Evolutionary conservation across 495 filamentous ascomycete species (phyloP), one percentile per base, ranked within the genome.

Genomic region (Tuber brumale): DNA sequence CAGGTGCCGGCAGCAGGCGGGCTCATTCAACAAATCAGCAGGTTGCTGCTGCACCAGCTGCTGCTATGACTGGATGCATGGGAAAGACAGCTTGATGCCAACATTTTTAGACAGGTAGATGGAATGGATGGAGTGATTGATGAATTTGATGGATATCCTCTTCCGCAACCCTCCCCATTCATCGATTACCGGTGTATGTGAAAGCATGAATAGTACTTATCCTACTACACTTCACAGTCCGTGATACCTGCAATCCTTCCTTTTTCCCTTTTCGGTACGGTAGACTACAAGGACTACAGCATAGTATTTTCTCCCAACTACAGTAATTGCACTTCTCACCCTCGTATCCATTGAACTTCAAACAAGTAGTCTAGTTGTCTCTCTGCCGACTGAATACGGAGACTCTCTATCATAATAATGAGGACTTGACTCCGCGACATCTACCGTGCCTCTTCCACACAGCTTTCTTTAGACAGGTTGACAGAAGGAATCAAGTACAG

Each of bases 291-390:
- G 57, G n/a, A 66, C 57, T 35, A 35, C 31, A 27, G 16, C 57
- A 66, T 66, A 66, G 27, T 66, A 66, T 66, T 66, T 66, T 27
- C 35, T 35, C 57, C 57, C 57, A 35, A 18, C 57, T 66, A 27
- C 10, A n/a, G 51, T 61, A 66, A 66, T 12, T 66, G 27, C 57
- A 66, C 57, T 66, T 66, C 57, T 66, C 27, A 66, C 57, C 57
- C 57, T 66, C 57, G 57, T 66, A 19, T 66, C 57, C 57, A 66
- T 66, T 66, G 57, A 66, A 66, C 57, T 66, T 66, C 57, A 66
- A 66, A 66, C 57, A 66, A 66, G 57, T 66, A 66, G 57, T 66
- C 35, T 31, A 66, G 57, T 35, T 31, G 57, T 66, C 57, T 66
- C 57, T 61, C 57, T 14, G 57, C 57, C 31, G 57, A 66, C 57